Evolutionary conservation across 169 alveolate species (phyloP).

Genomic region (Cryptosporidium felis): DNA sequence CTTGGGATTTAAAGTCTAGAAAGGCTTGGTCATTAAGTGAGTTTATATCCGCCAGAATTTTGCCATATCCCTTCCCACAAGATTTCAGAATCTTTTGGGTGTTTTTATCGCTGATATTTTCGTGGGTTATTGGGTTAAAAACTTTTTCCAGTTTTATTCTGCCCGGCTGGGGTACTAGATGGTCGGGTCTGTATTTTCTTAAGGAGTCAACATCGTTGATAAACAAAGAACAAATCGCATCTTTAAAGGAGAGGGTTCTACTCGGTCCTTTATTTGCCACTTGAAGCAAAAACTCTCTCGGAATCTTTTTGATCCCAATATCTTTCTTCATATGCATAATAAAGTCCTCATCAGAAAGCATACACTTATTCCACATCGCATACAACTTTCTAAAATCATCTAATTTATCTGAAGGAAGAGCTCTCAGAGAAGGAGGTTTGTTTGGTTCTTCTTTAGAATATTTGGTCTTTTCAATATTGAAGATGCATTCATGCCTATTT

Average conservation of each 20-base stretch:
- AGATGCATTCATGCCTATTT: neutral
- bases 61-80: constrained; percentile 27
- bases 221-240: constrained; percentile 59
- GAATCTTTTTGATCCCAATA: constrained; percentile 41
- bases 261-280: constrained; percentile 67
- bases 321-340: constrained; percentile 51
- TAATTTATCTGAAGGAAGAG: constrained; percentile 33
- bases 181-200: constrained; percentile 25
- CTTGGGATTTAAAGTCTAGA: neutral
- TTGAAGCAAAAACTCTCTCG: constrained; percentile 34
- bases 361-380: constrained; percentile 70
- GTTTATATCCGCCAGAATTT: neutral
- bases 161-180: neutral
- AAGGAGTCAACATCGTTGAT: constrained; percentile 64
- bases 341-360: constrained; percentile 50
- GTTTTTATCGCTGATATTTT: neutral
- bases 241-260: constrained; percentile 45
- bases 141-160: constrained; percentile 14
- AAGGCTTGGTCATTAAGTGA: constrained; percentile 1
- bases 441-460: neutral
- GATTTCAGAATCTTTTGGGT: neutral
- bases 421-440: constrained; percentile 22
- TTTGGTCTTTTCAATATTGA: constrained; percentile 3
- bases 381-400: constrained; percentile 63
- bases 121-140: constrained; percentile 28